Base-by-base conservation (phyloP, 768 basidiomycete genomes). In the Boletus tomentosulus region DNA sequence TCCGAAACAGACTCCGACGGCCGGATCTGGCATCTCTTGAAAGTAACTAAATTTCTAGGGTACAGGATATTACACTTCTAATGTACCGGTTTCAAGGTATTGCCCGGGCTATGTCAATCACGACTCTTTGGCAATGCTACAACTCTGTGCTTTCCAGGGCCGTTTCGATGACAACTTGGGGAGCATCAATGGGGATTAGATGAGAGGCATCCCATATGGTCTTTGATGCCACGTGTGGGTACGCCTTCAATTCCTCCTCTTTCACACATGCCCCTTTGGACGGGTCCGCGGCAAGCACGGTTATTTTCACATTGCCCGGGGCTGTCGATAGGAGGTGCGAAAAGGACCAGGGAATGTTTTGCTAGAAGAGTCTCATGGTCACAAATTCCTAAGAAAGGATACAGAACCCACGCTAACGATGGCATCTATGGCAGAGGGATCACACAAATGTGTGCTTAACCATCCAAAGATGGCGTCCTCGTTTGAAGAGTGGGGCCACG, bases 291-390 rank as follows among this genome's bases (percentile, higher is more conserved):
- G n/a, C 38, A 6, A 58, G 49, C 13, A 51, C 48, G 1, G 35
- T 47, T 16, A 24, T 22, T 8, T 12, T 41, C 0, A 41, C 39
- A 24, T 24, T 41, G 19, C 3, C 19, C 10, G 50, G 54, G 12
- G 38, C 30, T 0, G 34, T 30, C 19, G 9, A 11, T 22, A 22
- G 38, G 19, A 39, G 38, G 38, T 39, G 19, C 4, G 31, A 56
- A 25, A 25, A 48, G 1, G 22, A 59, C 65, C 65, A 65, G 9
- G 62, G 57, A 0, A 16, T 2, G 45, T 65, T 66, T 59, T 66
- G 56, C 65, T 67, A n/a, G 4, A 37, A 15, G 4, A 22, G 16
- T 4, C 4, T 12, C 16, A 37, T 57, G 3, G 48, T 42, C 19
- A 25, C 22, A 10, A 1, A 16, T 6, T 1, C 3, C 9, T 4